These are phyloP conservation scores for Lasiodiplodia sp. DNA, from an alignment of 2,329 filamentous ascomycete species.

Conservation along the genomic window DNA sequence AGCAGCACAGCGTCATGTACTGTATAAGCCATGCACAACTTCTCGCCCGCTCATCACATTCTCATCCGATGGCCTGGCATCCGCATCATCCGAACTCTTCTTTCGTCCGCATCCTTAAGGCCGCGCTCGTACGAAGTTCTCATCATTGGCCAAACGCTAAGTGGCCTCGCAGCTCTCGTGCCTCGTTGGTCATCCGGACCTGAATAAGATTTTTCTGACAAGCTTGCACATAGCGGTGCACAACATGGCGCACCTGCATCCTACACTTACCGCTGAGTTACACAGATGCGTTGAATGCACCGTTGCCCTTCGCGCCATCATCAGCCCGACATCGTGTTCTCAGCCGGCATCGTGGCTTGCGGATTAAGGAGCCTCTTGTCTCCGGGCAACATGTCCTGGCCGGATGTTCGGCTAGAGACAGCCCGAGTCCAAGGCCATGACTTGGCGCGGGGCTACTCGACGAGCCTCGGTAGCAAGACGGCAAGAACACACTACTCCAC, in stretches of 20 bases:
- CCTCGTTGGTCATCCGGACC: background rate
- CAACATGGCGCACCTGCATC: background rate
- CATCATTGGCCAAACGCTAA: no score
- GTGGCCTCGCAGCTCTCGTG: no score
- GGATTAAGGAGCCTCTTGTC: background rate
- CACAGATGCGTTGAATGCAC: background rate
- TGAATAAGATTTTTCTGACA: conserved; percentile 2
- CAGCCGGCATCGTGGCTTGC: conserved; percentile 1
- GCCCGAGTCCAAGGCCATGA: background rate
- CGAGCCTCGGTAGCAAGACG: conserved; percentile 12
- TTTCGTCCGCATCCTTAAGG: no score
- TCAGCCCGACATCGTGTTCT: background rate
- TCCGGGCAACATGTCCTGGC: background rate
- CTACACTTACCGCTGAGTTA: background rate
- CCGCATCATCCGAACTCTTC: no score
- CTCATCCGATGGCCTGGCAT: no score
- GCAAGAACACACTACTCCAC: conserved; percentile 4
- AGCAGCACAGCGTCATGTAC: no score
- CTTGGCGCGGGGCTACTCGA: background rate
- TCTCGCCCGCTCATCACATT: background rate
- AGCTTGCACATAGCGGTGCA: background rate
- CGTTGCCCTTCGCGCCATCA: background rate
- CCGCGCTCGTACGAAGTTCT: no score
- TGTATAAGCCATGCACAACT: background rate
- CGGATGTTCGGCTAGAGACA: background rate